Evolutionary conservation across 2,329 filamentous ascomycete species (phyloP).

Genomic region (Xylariaceae sp.): DNA sequence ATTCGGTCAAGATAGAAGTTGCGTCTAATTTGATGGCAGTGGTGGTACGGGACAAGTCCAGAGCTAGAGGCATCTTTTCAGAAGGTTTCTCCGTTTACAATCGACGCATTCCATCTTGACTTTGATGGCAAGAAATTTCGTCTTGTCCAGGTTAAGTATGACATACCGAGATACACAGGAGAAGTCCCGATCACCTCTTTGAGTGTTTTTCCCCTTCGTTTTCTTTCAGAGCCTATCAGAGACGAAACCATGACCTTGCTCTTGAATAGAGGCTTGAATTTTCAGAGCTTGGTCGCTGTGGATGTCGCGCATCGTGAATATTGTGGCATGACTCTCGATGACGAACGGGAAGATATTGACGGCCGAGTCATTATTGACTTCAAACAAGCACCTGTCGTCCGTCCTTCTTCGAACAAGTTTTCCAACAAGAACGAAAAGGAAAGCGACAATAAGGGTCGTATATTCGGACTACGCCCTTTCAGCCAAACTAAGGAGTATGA

Average conservation of each 20-base stretch:
- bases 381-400: conserved; percentile 8
- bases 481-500: conserved; percentile 4
- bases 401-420: not conserved
- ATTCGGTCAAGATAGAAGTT: not conserved
- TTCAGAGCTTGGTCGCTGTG: conserved; percentile 4
- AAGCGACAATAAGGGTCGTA: not conserved
- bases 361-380: conserved; percentile 13
- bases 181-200: conserved; percentile 2
- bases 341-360: conserved; percentile 4
- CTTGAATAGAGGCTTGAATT: conserved; percentile 6
- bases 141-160: conserved; percentile 9
- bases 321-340: conserved; percentile 7
- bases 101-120: conserved; percentile 15
- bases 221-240: not conserved
- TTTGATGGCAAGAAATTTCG: conserved; percentile 12
- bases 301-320: conserved; percentile 19
- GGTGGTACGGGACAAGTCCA: not conserved
- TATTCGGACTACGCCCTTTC: conserved; percentile 14
- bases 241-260: not conserved
- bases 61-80: not conserved
- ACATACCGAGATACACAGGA: conserved; percentile 11
- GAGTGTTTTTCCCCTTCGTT: conserved; percentile 6
- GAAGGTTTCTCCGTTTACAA: conserved; percentile 15
- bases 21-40: not conserved
- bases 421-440: not conserved